A percentile compares a stretch with the other conserved stretches of the same genome.
These are phyloP conservation scores for Graphium sp. DNA, from an alignment of 2,329 filamentous ascomycete genomes.

Conservation along the genomic window DNA sequence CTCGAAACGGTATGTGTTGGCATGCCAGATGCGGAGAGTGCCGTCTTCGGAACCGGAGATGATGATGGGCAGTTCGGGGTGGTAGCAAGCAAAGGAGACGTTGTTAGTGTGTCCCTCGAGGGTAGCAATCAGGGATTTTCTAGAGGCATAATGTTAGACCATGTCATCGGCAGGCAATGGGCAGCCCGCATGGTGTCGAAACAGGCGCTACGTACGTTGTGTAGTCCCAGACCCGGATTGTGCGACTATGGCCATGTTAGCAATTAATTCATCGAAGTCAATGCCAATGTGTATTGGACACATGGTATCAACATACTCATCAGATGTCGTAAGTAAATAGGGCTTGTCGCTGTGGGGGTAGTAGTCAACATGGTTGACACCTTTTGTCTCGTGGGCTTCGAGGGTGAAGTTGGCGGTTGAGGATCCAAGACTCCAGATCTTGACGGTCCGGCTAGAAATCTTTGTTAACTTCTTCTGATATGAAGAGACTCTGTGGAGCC, in stretches of 20 bases:
- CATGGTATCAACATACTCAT: slow-evolving; percentile 50
- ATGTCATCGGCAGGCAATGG: no score
- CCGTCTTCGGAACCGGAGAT: slow-evolving; percentile 97
- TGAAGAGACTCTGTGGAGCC: background rate
- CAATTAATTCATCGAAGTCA: background rate
- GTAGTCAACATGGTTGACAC: slow-evolving; percentile 95
- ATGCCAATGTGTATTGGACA: no score
- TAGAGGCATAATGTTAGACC: no score
- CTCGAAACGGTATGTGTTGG: slow-evolving; percentile 90
- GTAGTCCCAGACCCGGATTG: slow-evolving; percentile 98
- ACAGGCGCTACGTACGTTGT: no score
- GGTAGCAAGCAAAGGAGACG: slow-evolving; percentile 94
- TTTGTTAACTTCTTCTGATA: background rate
- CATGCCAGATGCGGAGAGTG: slow-evolving; percentile 96
- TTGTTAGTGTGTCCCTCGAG: slow-evolving; percentile 96
- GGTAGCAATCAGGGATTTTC: slow-evolving; percentile 89
- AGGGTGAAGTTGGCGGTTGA: slow-evolving; percentile 92
- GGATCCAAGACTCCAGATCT: slow-evolving; percentile 93
- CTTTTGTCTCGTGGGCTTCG: slow-evolving; percentile 92
- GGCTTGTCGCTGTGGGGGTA: slow-evolving; percentile 59
- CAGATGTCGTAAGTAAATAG: slow-evolving; percentile 90
- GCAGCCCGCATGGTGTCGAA: no score
- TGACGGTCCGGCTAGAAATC: slow-evolving; percentile 50
- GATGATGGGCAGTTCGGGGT: slow-evolving; percentile 91
- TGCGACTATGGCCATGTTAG: no score